Evolutionary conservation across 148 eudicot species (phyloP), one percentile per base, ranked within the genome.

Genomic region (Rheum nobile): DNA sequence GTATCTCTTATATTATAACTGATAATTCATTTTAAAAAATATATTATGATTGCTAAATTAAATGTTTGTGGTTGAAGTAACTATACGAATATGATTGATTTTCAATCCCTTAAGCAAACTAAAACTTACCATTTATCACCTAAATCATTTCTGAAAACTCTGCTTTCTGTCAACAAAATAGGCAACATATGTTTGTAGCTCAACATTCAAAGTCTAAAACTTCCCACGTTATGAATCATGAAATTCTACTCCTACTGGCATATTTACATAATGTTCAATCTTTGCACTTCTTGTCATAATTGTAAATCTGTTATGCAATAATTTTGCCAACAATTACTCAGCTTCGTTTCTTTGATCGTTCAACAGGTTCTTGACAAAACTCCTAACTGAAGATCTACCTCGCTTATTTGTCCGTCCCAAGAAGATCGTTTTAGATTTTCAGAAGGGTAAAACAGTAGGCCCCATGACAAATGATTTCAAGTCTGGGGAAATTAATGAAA

Each of bases 331-430:
- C 57, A 50, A 50, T 50, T 19, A 50, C 69, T 24, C 69, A 65
- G 34, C 16, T 65, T 65, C 6, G 34, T 0, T 29, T 29, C 34
- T 63, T 50, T 21, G 24, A 17, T 65, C 37, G 2, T 28, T 74
- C 31, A 28, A 74, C 80, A 94, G 98, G 96, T 91, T 94, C 82
- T 84, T 94, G 83, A 94, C 83, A 68, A 94, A 94, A 83, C 90
- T 94, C 79, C 86, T 94, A 63, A 94, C 98, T 22, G 91, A 89
- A 88, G 98, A 94, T 84, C 79, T 94, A 76, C 98, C 98, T 59
- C 85, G 85, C 75, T 78, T 94, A 73, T 94, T 94, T 83, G 97
- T 94, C 73, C 97, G 97, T 38, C 98, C 98, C 32, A 94, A 91
- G 78, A 94, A 91, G 82, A 94, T 94, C 72, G 97, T 94, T 77